Evolutionary conservation across 108 stramenopile genomes (phyloP), one percentile per base, ranked within the genome.

Genomic region (Fragilaria radians): DNA sequence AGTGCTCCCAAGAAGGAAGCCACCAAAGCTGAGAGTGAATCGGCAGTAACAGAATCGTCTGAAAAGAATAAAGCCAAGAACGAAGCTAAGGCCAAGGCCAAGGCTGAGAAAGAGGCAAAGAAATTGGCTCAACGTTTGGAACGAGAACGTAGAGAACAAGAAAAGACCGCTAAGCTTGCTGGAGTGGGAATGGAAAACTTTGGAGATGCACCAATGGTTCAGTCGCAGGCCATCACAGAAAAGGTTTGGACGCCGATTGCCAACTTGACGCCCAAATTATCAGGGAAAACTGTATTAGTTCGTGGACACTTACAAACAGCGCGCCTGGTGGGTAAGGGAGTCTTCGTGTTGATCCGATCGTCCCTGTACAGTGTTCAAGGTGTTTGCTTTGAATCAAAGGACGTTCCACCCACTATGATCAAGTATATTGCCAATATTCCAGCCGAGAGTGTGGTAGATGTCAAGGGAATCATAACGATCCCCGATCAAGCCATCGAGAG

Each of bases 371-470:
- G 96, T 5, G 95, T 98, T 4, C 99, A 99, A 70, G 94, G 79
- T 46, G 96, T 97, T 47, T 80, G 79, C 17, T 93, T 93, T 70
- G 86, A 87, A 62, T 59, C 62, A 23, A 68, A 81, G 22, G 73
- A 57, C 3, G 78, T 93, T 33, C 64, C 86, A 3, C 62, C 77
- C 28, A 86, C 77, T 54, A 97, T 99, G 97, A 88, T 98, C 68
- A 95, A 97, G 68, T 99, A 90, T 85, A 92, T 96, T 58, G 67
- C 73, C 48, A 84, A 65, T 4, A 62, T 98, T 23, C 78, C 94
- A 4, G 59, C 70, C 23, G 99, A 99, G 72, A 92, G 91, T 27
- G 84, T 99, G 45, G 92, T 99, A 5, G 99, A 99, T 72, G 73
- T 98, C 27, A 60, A 66, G 48, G 99, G 95, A 48, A 74, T 28